Percentiles rank a stretch among this genome's conserved stretches.
These are phyloP conservation scores for Rhodotorula toruloides DNA, from an alignment of 768 basidiomycete species.

Conservation along the genomic window DNA sequence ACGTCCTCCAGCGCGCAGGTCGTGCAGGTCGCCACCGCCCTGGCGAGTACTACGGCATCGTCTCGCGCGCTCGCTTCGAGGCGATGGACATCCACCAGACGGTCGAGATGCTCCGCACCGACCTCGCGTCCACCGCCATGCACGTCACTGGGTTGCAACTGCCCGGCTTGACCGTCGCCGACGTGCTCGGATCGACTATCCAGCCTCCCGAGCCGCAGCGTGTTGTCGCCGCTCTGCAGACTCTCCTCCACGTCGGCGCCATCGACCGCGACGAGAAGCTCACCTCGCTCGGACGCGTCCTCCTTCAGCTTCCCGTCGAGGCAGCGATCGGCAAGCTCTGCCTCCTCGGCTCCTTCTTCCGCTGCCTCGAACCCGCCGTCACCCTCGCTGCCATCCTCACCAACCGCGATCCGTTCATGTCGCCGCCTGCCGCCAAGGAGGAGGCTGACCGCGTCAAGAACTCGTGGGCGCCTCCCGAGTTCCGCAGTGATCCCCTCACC, in stretches of 20 bases:
- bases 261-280: conserved; percentile 68
- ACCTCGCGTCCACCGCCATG: conserved; percentile 59
- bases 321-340: conserved; percentile 83
- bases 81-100: conserved; percentile 71
- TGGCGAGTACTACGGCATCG: conserved; percentile 83
- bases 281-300: conserved; percentile 78
- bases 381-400: conserved; percentile 87
- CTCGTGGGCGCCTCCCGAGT: conserved; percentile 66
- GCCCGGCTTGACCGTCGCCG: conserved; percentile 75
- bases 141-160: conserved; percentile 90
- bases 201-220: conserved; percentile 78
- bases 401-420: conserved; percentile 83
- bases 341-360: conserved; percentile 85
- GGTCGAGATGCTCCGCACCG: conserved; percentile 67
- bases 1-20: conserved; percentile 83
- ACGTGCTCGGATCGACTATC: conserved; percentile 75
- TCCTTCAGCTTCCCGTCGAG: conserved; percentile 83
- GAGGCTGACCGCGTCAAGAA: conserved; percentile 69
- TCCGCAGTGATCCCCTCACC: conserved; percentile 76
- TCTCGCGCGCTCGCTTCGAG: conserved; percentile 60
- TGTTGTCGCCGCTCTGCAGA: conserved; percentile 70
- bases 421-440: conserved; percentile 62
- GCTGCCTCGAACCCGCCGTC: conserved; percentile 61
- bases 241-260: conserved; percentile 79
- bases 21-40: conserved; percentile 85